Evolutionary conservation across 2,329 filamentous ascomycete species (phyloP).

Genomic region (Paraphaeosphaeria sporulosa): DNA sequence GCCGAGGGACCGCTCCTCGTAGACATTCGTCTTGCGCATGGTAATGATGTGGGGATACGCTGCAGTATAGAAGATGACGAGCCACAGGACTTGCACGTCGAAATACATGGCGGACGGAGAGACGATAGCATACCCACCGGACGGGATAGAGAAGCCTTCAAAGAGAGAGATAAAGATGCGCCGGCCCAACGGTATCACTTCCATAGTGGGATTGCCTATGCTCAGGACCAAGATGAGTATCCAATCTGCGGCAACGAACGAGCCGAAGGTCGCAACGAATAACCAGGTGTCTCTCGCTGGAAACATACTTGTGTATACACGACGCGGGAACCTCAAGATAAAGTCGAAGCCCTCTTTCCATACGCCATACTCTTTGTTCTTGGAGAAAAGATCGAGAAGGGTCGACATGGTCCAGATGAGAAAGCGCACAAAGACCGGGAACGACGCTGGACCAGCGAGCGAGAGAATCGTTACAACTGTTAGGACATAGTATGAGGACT

Average conservation of each 20-base stretch:
- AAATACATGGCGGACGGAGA: conserved; percentile 29
- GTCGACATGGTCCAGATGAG: conserved; percentile 30
- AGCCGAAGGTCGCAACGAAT: conserved; percentile 27
- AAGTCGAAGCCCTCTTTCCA: conserved; percentile 34
- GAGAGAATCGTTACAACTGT: conserved; percentile 28
- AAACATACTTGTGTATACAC: conserved; percentile 33
- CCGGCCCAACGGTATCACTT: conserved; percentile 28
- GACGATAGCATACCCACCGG: conserved; percentile 33
- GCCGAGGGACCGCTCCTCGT: conserved; percentile 28
- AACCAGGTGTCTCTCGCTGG: conserved; percentile 29
- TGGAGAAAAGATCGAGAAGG: conserved; percentile 25
- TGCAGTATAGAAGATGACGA: conserved; percentile 31
- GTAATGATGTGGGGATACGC: conserved; percentile 33
- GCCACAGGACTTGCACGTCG: conserved; percentile 31
- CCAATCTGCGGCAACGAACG: conserved; percentile 30
- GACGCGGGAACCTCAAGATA: conserved; percentile 28
- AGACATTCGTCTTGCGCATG: conserved; percentile 33
- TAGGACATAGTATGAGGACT: conserved; percentile 29
- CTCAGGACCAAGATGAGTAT: conserved; percentile 29
- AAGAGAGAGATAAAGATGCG: conserved; percentile 32
- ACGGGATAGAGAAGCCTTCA: conserved; percentile 32
- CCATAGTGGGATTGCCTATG: conserved; percentile 32
- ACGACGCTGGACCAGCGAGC: conserved; percentile 28
- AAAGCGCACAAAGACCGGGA: conserved; percentile 28
- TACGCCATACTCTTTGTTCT: conserved; percentile 29